Conservation (phyloP, 176 grass and related monocot genomes). For the Aegilops speltoides region DNA sequence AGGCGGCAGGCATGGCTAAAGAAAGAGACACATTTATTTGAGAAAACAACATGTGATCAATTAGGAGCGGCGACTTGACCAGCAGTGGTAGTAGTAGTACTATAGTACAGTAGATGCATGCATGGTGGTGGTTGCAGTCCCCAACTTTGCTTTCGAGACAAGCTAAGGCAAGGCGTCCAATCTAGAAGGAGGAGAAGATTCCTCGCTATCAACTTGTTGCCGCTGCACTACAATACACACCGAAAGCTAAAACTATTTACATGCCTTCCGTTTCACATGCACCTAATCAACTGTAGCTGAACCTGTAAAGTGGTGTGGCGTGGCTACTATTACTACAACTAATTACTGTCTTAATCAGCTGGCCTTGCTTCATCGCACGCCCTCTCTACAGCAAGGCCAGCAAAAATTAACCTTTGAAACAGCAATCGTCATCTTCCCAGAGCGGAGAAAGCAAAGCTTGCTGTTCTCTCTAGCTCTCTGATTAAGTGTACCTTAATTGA, state of each 20-base stretch:
- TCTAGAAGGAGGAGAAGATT: conserved; percentile 17
- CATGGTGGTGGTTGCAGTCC: conserved; percentile 7
- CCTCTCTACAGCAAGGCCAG: background rate
- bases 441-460: background rate
- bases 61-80: conserved; percentile 13
- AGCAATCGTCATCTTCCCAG: background rate
- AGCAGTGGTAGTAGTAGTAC: background rate
- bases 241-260: conserved; percentile 30
- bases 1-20: background rate
- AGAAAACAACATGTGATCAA: conserved; percentile 15
- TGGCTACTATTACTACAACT: background rate
- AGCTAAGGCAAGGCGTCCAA: conserved; percentile 32
- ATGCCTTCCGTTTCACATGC: conserved; percentile 33
- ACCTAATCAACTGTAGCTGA: background rate
- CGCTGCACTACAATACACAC: background rate
- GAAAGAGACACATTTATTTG: conserved; percentile 2
- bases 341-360: background rate
- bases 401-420: conserved; percentile 1
- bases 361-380: background rate
- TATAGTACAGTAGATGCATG: background rate
- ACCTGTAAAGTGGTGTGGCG: background rate
- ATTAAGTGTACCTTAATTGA: conserved; percentile 14
- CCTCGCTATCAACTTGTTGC: conserved; percentile 22
- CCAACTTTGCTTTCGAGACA: conserved; percentile 47
- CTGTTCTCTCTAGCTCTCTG: background rate